Base-by-base conservation (phyloP, 2,329 filamentous ascomycete genomes). In the Nigrospora oryzae region DNA sequence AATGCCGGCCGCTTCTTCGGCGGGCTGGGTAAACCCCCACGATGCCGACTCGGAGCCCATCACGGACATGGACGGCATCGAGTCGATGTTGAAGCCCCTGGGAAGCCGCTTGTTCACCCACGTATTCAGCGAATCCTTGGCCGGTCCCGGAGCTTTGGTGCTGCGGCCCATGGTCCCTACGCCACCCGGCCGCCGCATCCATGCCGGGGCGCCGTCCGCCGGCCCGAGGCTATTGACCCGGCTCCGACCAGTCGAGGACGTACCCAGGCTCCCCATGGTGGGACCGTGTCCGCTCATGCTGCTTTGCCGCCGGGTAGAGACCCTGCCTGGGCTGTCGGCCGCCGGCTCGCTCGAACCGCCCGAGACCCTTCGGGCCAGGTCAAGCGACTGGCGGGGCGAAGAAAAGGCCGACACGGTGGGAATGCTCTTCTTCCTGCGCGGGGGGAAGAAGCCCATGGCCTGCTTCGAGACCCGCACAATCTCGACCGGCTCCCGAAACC, bases 371-470 rank as follows among this genome's bases (percentile, higher is more conserved):
- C 64, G 45, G 48, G 73, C 70, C 10, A 81, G 56, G 46, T 86
- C 83, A 35, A 83, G 63, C 34, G 83, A 86, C 38, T 77, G 73
- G 16, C 79, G 77, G 8, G 86, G 85, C 2, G 84, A 88, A 15
- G 82, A 79, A 42, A 81, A 53, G 13, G 80, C 74, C 3, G 86
- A 85, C 43, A 77, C 75, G 1, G 81, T 81, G 54, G 76, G 71
- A 11, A 78, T 66, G 50, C 86, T 93, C 82, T 93, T 93, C 80
- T 90, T 88, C 59, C 89, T 76, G 16, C 89, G 79, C 8, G 90
- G 90, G 3, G 91, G 91, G 58, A 97, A 97, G 65, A 91, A 97
- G 19, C 90, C 91, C 38, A 96, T 74, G 2, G 84, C 77, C 64
- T 83, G 82, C 46, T 87, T 81, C 17, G 89, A 81, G 46, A 97